These are phyloP conservation scores for Diaporthe aspalathi DNA, from an alignment of 2,329 filamentous ascomycete genomes.

Conservation along the genomic window DNA sequence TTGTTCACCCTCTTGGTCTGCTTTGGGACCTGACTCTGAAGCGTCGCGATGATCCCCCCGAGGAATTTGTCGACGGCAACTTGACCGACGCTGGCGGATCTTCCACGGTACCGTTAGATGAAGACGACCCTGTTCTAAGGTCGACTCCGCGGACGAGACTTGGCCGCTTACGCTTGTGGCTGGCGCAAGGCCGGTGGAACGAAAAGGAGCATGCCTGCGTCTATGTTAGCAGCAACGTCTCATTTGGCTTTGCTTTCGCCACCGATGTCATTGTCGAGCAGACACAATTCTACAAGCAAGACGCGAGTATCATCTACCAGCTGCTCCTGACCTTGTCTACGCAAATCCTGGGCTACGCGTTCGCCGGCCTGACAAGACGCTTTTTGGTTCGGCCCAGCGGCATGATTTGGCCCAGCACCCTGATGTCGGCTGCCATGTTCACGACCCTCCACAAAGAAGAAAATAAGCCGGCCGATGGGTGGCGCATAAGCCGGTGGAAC, in stretches of 20 bases:
- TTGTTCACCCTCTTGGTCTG: slow-evolving; percentile 85
- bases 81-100: slow-evolving; percentile 41
- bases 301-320: slow-evolving; percentile 81
- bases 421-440: slow-evolving; percentile 92
- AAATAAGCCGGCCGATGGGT: slow-evolving; percentile 84
- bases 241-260: slow-evolving; percentile 89
- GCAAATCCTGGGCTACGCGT: slow-evolving; percentile 87
- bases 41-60: slow-evolving; percentile 64
- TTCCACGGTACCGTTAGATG: slow-evolving; percentile 33
- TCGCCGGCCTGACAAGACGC: slow-evolving; percentile 83
- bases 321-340: slow-evolving; percentile 86
- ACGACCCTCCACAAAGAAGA: slow-evolving; percentile 86
- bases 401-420: slow-evolving; percentile 91
- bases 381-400: slow-evolving; percentile 87
- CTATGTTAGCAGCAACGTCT: slow-evolving; percentile 90
- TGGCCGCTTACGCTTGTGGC: slow-evolving; percentile 73
- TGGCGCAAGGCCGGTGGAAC: slow-evolving; percentile 85
- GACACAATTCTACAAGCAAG: slow-evolving; percentile 88
- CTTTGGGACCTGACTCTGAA: slow-evolving; percentile 82
- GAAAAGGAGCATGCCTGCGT: slow-evolving; percentile 91
- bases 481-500: slow-evolving; percentile 83
- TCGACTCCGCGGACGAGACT: slow-evolving; percentile 42
- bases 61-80: slow-evolving; percentile 59
- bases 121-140: slow-evolving; percentile 27
- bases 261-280: slow-evolving; percentile 93